Base-by-base conservation (phyloP, 371 early-diverging fungal genomes). In the Mucor mucedo region DNA sequence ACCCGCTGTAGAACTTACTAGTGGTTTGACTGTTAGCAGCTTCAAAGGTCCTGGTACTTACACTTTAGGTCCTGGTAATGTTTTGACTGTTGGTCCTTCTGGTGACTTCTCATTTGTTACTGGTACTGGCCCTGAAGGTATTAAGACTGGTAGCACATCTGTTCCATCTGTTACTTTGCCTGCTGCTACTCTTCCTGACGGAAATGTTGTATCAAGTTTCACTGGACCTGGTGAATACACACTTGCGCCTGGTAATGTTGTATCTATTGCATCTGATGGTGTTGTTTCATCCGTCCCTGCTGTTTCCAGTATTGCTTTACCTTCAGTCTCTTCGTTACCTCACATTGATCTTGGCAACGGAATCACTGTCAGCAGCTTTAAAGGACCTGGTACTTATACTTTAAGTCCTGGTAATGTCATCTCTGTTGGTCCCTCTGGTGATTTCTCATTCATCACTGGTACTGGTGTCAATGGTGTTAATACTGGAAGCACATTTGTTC, bases 41-140 rank as follows among this genome's bases (percentile, higher is more conserved):
- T 35, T 35, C 35, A 4, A 35, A 35, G 35, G 35, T 1, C 35
- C 35, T 53, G 62, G 62, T 3, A 10, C n/a, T n/a, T 61, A 61
- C 9, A 54, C 62, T 33, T 44, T 8, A 35, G 14, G 40, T 9
- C 60, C 60, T 32, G 60, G 60, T 32, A 60, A 52, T 41, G 52
- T 60, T 38, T 4, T 40, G 2, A 49, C 55, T 10, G 45, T 62
- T 47, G 40, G n/a, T n/a, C 8, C 27, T 5, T 38, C 27, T 49
- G 59, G 59, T 27, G 59, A 27, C 0, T 10, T 49, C 10, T 33
- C 45, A 28, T 58, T 3, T 9, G 2, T 35, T 1, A 35, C 35
- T 35, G 35, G 35, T 35, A 8, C 40, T 41, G 39, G 50, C n/a
- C n/a, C n/a, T 5, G 39, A 44, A 7, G 32, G 45, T 42, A 57